Percentiles rank a stretch among this genome's conserved stretches.
Conservation (phyloP, 768 basidiomycete species). For the Leccinum fibrillosum region DNA sequence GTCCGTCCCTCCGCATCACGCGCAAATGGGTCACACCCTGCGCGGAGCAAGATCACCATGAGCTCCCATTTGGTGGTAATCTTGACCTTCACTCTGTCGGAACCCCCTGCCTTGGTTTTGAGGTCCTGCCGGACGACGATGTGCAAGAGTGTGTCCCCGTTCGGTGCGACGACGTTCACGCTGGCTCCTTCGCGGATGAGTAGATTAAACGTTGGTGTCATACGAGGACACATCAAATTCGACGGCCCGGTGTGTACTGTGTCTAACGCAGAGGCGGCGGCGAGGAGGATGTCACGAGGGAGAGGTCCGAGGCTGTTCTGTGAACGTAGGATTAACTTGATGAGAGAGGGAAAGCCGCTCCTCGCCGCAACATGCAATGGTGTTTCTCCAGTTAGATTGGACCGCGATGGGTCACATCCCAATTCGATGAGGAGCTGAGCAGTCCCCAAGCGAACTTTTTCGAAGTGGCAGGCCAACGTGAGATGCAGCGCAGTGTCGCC, state of each 20-base stretch:
- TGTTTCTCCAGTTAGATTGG: constrained; percentile 1
- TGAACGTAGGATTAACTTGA: not conserved
- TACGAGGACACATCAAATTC: not conserved
- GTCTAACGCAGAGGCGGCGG: not conserved
- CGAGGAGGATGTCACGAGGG: not conserved
- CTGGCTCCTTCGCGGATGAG: not conserved
- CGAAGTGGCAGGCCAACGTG: not conserved
- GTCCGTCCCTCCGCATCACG: not conserved
- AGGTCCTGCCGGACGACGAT: not conserved
- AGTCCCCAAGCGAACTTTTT: not conserved
- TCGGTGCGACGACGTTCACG: not conserved
- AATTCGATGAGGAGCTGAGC: not conserved
- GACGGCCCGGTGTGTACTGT: not conserved
- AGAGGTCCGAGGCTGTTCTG: not conserved
- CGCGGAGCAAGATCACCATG: not conserved
- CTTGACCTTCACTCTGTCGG: not conserved
- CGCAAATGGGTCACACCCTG: not conserved
- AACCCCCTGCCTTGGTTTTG: not conserved
- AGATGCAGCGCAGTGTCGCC: constrained; percentile 2
- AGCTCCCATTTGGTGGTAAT: not conserved
- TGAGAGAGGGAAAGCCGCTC: not conserved
- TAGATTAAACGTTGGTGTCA: not conserved
- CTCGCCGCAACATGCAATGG: constrained; percentile 1
- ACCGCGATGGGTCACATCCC: not conserved
- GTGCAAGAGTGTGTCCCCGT: constrained; percentile 5